Percentiles rank a stretch among this genome's conserved stretches.
Conservation (phyloP, 352 stramenopile species). For the Pythium apleroticum region DNA sequence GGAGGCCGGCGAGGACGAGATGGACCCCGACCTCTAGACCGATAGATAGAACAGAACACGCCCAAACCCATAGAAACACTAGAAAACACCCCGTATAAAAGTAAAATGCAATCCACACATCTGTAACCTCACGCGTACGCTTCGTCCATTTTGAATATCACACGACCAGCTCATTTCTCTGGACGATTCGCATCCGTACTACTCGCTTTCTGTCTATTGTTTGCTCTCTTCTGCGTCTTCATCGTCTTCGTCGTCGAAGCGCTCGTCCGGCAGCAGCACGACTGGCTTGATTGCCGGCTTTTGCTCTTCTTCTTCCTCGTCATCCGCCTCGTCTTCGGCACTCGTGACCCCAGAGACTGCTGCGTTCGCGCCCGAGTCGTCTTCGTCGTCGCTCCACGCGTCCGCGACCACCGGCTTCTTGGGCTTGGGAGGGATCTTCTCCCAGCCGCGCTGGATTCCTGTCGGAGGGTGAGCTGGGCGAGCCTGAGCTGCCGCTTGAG, state of each 20-base stretch:
- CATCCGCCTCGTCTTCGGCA: constrained; percentile 4
- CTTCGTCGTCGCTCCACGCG: constrained; percentile 81
- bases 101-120: constrained; percentile 10
- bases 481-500: constrained; percentile 18
- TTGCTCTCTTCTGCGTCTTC: background rate
- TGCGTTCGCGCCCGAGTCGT: constrained; percentile 6
- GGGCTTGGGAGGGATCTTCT: constrained; percentile 53
- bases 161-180: background rate
- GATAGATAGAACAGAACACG: constrained; percentile 12
- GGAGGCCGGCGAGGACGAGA: background rate
- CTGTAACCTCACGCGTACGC: background rate
- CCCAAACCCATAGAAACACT: constrained; percentile 1
- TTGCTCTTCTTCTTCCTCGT: constrained; percentile 17
- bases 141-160: background rate
- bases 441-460: constrained; percentile 62
- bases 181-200: no score
- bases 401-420: constrained; percentile 48
- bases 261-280: constrained; percentile 5
- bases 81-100: constrained; percentile 12
- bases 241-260: constrained; percentile 14
- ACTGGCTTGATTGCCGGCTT: constrained; percentile 11
- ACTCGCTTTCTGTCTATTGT: background rate
- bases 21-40: constrained; percentile 6
- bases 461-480: constrained; percentile 28
- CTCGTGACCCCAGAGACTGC: background rate